These are phyloP conservation scores for Schwanniomyces sp. DNA, from an alignment of 805 yeast genomes.

Conservation along the genomic window DNA sequence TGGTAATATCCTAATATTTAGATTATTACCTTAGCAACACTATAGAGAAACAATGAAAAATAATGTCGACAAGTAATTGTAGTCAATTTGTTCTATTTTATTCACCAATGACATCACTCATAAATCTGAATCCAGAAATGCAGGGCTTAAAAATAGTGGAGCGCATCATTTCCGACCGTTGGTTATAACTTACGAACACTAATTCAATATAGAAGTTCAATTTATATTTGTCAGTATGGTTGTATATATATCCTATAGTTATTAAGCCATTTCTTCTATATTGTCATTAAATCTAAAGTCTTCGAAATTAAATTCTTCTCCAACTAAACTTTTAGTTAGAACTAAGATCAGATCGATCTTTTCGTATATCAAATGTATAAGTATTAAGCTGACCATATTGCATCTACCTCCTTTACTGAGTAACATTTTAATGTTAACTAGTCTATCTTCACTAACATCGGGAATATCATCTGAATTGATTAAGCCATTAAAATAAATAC, in stretches of 20 bases:
- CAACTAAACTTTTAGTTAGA: slow-evolving; percentile 30
- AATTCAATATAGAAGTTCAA: too few species aligned
- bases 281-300: slow-evolving; percentile 4
- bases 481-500: slow-evolving; percentile 1
- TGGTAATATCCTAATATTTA: not conserved
- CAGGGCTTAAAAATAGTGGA: not conserved
- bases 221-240: too few species aligned
- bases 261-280: not conserved
- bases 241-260: not conserved
- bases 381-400: slow-evolving; percentile 23
- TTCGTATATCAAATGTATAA: slow-evolving; percentile 29
- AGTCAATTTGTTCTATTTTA: too few species aligned
- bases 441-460: not conserved
- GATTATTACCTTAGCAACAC: not conserved
- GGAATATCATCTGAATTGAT: not conserved
- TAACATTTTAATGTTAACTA: slow-evolving; percentile 19
- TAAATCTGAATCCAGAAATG: too few species aligned
- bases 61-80: too few species aligned
- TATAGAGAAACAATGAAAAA: too few species aligned
- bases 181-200: too few species aligned
- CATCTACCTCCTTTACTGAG: slow-evolving; percentile 32
- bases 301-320: slow-evolving; percentile 30
- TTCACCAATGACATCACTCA: too few species aligned
- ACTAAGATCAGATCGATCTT: slow-evolving; percentile 29
- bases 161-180: not conserved